Evolutionary conservation across 192 early-diverging fungal genomes (phyloP), one percentile per base, ranked within the genome.

Genomic region (Backusella parvicylindrica): DNA sequence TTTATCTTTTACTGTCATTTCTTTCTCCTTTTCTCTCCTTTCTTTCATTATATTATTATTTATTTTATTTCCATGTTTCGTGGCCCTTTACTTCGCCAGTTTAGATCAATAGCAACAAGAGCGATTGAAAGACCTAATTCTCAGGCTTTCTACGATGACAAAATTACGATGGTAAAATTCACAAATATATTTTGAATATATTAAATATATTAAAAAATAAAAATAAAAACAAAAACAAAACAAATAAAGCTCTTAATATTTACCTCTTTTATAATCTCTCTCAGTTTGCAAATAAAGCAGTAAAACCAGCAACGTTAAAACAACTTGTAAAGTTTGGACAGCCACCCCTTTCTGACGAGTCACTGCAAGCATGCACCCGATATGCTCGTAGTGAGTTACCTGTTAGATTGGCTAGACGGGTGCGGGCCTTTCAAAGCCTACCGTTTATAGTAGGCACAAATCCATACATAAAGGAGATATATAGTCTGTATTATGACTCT

Each of bases 361-460:
- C 79, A 70, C 81, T 91, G 35, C 73, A 89, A 21, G 87, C 89
- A 36, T 91, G 87, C 30, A 87, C 85, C 41, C 79, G 80, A 12
- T 94, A 91, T 83, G 87, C 89, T 9, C 88, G 89, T 49, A 86
- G 84, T 1, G 96, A 98, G 82, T 85, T 99, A 26, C 96, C 96
- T 0, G 94, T 94, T 68, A 90, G 97, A 7, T 83, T 99, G 73
- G 96, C 96, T 31, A 83, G 93, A 73, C 91, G 96, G 5, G 94
- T 97, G 11, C 87, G 88, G 73, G 94, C 92, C 6, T 90, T 98
- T 64, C 94, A 98, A 81, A 92, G 89, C 56, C 85, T 97, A 37
- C 96, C 96, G 0, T 98, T 96, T 78, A 99, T 99, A 64, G 96
- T 99, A 37, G 97, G 95, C 70, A 95, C 94, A 60, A 99, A 99